These are phyloP conservation scores for Metschnikowia cerradonensis DNA, from an alignment of 805 yeast genomes.

Conservation along the genomic window DNA sequence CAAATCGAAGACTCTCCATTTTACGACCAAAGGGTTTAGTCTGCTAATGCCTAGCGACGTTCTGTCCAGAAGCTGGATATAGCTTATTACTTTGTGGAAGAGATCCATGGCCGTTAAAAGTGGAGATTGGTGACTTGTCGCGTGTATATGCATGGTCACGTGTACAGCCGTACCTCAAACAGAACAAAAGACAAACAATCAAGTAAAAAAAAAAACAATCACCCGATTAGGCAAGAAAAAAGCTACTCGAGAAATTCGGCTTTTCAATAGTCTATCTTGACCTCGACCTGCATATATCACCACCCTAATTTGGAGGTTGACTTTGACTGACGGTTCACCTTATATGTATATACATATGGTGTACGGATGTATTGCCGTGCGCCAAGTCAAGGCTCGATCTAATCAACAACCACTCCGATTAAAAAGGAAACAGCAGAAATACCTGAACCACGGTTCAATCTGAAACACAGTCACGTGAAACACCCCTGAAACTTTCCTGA, in stretches of 20 bases:
- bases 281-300: no score
- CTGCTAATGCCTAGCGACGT: constrained; percentile 19
- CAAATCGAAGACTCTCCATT: constrained; percentile 20
- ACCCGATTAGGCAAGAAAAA: no score
- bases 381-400: no score
- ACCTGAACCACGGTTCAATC: not conserved
- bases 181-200: no score
- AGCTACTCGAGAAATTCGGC: no score
- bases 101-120: constrained; percentile 2
- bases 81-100: constrained; percentile 15
- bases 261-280: no score
- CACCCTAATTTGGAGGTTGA: not conserved
- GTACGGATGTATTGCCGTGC: not conserved
- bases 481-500: not conserved
- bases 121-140: not conserved
- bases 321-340: not conserved
- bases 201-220: no score
- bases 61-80: constrained; percentile 24
- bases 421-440: not conserved
- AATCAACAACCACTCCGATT: not conserved
- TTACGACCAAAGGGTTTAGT: constrained; percentile 8
- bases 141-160: not conserved
- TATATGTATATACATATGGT: not conserved
- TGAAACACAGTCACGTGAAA: not conserved
- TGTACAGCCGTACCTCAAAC: not conserved